Evolutionary conservation across 129 eudicot genomes (phyloP).

Genomic region (Pulicaria dysenterica): DNA sequence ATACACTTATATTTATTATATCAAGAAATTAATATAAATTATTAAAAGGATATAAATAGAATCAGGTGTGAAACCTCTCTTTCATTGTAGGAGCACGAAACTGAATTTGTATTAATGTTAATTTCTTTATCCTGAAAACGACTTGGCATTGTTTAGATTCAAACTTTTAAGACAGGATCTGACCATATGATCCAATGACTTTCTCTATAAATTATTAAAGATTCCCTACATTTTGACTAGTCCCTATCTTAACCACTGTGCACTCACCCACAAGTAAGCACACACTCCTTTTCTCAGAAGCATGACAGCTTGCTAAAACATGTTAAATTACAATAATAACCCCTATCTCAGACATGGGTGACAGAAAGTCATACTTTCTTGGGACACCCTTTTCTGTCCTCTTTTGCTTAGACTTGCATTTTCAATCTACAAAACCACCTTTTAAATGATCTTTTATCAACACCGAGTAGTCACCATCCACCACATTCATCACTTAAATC

Average conservation of each 20-base stretch:
- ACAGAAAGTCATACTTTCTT: slow-evolving; percentile 38
- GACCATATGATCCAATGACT: slow-evolving; percentile 40
- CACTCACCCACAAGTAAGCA: slow-evolving; percentile 23
- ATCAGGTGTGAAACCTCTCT: too few relatives aligned
- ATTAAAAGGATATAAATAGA: too few relatives aligned
- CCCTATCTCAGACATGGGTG: slow-evolving; percentile 48
- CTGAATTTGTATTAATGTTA: too few relatives aligned
- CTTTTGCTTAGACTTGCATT: slow-evolving; percentile 10
- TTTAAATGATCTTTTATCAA: slow-evolving; percentile 35
- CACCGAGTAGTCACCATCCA: neutral
- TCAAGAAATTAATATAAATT: too few relatives aligned
- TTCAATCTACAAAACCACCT: slow-evolving; percentile 41
- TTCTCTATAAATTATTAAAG: slow-evolving; percentile 19
- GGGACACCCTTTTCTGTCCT: slow-evolving; percentile 41
- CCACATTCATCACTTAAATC: too few relatives aligned
- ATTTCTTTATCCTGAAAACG: slow-evolving; percentile 30
- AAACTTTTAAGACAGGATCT: slow-evolving; percentile 40
- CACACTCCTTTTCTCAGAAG: slow-evolving; percentile 22
- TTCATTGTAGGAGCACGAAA: too few relatives aligned
- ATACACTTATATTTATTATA: too few relatives aligned
- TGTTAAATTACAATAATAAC: slow-evolving; percentile 42
- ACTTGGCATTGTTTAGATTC: slow-evolving; percentile 33
- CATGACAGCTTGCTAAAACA: slow-evolving; percentile 31
- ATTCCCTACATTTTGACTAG: slow-evolving; percentile 31
- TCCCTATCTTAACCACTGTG: slow-evolving; percentile 35